Evolutionary conservation across 2,329 filamentous ascomycete species (phyloP), one percentile per base, ranked within the genome.

Genomic region (Aspergillus flavus): DNA sequence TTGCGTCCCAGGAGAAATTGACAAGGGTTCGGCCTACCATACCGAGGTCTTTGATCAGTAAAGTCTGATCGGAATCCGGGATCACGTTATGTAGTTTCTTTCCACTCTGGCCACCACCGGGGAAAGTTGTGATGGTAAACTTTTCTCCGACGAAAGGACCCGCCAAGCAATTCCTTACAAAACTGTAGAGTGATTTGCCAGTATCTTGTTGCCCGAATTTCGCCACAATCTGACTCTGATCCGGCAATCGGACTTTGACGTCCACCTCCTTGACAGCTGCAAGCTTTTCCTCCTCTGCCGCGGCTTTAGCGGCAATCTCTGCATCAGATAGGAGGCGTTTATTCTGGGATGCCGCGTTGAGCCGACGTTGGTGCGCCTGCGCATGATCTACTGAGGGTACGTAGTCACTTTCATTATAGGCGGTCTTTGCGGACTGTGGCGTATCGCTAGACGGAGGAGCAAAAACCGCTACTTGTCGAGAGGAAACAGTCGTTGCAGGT

Each of bases 211-310:
- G 87, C 1, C 83, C 85, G 68, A 96, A 88, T n/a, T 84, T 85
- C 79, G 89, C 89, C 58, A 93, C 87, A 36, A 93, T 87, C 59
- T 89, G 88, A 62, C 89, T 91, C 69, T 94, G 91, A 74, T 98
- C 94, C 0, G 94, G 94, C 70, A 97, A 94, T 30, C 94, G 90
- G 56, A 97, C 86, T 67, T 91, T 93, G 66, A 98, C 84, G 32
- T 87, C 85, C 36, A 96, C 86, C 36, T 87, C 86, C 57, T 86
- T 87, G 64, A 94, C 84, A 6, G 86, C 84, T 6, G 89, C 85
- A 1, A 93, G 81, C 66, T 84, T 89, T 34, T 89, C 87, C 54
- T 86, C 85, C 58, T 89, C 87, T 26, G 86, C 88, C 6, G 86
- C 83, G 39, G 88, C 89, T 67, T 89, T 87, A 28, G 89, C 88